These are phyloP conservation scores for Pseudogymnoascus sp. DNA, from an alignment of 2,329 filamentous ascomycete genomes.

Conservation along the genomic window DNA sequence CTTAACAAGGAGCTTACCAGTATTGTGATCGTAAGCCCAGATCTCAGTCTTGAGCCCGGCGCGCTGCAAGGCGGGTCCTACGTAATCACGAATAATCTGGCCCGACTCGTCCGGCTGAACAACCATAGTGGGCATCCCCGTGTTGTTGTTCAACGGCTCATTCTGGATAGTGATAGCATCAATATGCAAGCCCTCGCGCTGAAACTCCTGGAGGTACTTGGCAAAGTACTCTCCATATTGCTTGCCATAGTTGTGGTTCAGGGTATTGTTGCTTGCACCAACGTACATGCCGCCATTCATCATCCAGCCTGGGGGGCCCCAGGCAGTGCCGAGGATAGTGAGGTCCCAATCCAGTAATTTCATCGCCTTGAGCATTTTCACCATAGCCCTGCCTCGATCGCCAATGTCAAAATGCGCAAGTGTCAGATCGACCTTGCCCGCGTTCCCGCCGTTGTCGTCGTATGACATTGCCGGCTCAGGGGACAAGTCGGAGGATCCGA, in stretches of 20 bases:
- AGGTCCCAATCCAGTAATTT: conserved; percentile 30
- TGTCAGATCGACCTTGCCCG: conserved; percentile 21
- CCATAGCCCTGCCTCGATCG: conserved; percentile 35
- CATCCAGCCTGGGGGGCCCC: conserved; percentile 39
- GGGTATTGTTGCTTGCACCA: conserved; percentile 32
- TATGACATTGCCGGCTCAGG: conserved; percentile 35
- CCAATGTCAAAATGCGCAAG: conserved; percentile 31
- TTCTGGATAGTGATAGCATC: conserved; percentile 40
- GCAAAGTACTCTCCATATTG: conserved; percentile 35
- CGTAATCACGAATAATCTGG: conserved; percentile 31
- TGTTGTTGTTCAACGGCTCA: conserved; percentile 36
- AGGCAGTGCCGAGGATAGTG: conserved; percentile 34
- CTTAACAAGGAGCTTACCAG: conserved; percentile 3
- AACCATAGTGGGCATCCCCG: conserved; percentile 34
- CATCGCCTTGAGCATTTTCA: conserved; percentile 33
- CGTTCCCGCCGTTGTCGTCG: conserved; percentile 31
- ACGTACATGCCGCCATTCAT: conserved; percentile 31
- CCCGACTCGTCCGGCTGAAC: conserved; percentile 33
- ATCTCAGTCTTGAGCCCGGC: conserved; percentile 36
- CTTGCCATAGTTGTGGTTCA: conserved; percentile 32
- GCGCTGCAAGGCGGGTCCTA: conserved; percentile 33
- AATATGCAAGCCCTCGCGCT: conserved; percentile 28
- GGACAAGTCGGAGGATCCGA: conserved; percentile 35
- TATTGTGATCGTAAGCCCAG: conserved; percentile 29
- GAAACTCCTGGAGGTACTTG: conserved; percentile 36